These are phyloP conservation scores for Primulina tabacum DNA, from an alignment of 257 asterid species.

Conservation along the genomic window DNA sequence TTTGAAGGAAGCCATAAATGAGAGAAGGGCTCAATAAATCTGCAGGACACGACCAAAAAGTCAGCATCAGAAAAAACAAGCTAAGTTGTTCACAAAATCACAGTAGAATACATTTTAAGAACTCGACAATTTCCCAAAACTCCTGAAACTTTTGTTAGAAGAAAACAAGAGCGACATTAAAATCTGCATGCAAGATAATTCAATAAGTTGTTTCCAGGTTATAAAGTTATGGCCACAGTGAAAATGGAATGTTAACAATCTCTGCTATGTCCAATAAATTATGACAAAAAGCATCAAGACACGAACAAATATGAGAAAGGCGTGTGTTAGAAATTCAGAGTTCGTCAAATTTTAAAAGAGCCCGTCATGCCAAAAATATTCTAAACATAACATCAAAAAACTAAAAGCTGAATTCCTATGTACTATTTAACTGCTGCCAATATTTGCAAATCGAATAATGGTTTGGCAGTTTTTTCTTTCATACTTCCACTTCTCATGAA, in stretches of 20 bases:
- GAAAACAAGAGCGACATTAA: neutral
- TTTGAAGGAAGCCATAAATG: slow-evolving; percentile 58
- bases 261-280: neutral
- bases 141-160: too few relatives aligned
- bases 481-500: too few relatives aligned
- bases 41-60: slow-evolving; percentile 12
- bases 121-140: neutral
- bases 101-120: neutral
- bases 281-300: neutral
- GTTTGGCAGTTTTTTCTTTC: too few relatives aligned
- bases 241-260: neutral
- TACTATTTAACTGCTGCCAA: neutral
- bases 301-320: neutral
- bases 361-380: too few relatives aligned
- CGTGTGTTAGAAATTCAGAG: neutral
- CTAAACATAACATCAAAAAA: too few relatives aligned
- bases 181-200: neutral
- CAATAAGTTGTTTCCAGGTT: neutral
- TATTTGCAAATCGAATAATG: too few relatives aligned
- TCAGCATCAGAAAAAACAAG: neutral
- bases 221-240: neutral
- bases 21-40: slow-evolving; percentile 18
- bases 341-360: neutral
- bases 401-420: too few relatives aligned
- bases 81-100: neutral